Base-by-base conservation (phyloP, 2,329 filamentous ascomycete species). In the Nigrospora oryzae region DNA sequence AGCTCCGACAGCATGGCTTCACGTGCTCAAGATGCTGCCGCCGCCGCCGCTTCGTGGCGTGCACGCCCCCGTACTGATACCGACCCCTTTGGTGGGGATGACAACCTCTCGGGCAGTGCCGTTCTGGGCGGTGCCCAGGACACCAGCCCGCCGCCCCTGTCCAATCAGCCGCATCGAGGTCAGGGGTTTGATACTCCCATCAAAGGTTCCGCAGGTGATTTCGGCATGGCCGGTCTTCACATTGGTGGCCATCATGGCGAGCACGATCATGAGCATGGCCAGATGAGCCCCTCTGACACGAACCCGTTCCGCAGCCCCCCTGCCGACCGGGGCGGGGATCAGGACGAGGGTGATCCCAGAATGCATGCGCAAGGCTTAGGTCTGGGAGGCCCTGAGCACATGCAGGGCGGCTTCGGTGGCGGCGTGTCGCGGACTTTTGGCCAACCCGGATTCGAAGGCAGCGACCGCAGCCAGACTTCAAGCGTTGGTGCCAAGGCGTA, bases 291-390 rank as follows among this genome's bases (percentile, higher is more conserved):
- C 11, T 93, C 90, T 0, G 88, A 95, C 57, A 97, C 93, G 3
- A 98, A 98, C 59, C 93, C 93, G 2, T 98, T 93, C 61, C 87
- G 90, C 51, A 97, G 91, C 62, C 93, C 93, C 3, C 81, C 86
- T 8, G 86, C 84, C 34, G 85, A 89, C 23, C 81, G 81, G 38
- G 71, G 70, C 5, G 81, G 85, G 46, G 75, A 78, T 15, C 79
- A 87, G 40, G 77, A 79, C 14, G 72, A 75, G 38, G 77, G 63
- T 32, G 67, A 71, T 12, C 71, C 75, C 8, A 68, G 68, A 41
- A 59, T 65, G 12, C 70, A 71, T 42, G 75, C 74, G 23, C 70
- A 74, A 40, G 72, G 75, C 10, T 23, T 45, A 5, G 46, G 46
- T 19, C 40, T 44, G 44, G 73, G 73, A 34, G 69, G 81, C 42